Evolutionary conservation across 1,139 yeast species (phyloP).

Genomic region (Yamadazyma jaroonii): DNA sequence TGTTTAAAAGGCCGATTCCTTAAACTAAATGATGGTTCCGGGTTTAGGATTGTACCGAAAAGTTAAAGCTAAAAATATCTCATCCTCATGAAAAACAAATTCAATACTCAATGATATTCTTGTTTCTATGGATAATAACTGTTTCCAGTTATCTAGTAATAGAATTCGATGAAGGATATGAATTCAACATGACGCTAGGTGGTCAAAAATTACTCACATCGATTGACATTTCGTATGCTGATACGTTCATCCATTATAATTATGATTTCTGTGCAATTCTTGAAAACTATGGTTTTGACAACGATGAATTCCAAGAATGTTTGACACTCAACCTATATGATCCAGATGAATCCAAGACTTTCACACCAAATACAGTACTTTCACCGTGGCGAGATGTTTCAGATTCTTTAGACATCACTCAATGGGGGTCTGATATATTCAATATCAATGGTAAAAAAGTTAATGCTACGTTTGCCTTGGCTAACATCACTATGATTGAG

Average conservation of each 20-base stretch:
- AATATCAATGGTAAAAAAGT: not conserved
- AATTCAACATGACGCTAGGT: constrained; percentile 1
- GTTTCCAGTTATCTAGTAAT: constrained; percentile 1
- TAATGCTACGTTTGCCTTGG: constrained; percentile 1
- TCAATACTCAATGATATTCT: not conserved
- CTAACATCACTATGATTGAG: not conserved
- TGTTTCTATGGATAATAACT: not conserved
- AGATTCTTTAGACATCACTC: not conserved
- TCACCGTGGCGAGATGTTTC: constrained; percentile 3
- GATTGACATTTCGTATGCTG: constrained; percentile 2
- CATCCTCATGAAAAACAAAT: constrained; percentile 1
- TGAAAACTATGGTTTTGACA: too few relatives aligned
- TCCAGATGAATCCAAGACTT: not conserved
- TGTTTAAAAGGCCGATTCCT: too few relatives aligned
- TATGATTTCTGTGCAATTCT: constrained; percentile 2
- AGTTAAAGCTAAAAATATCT: not conserved
- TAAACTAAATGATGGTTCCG: too few relatives aligned
- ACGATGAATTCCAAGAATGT: not conserved
- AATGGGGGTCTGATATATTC: constrained; percentile 3
- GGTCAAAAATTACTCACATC: not conserved
- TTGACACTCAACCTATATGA: not conserved
- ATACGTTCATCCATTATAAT: constrained; percentile 1
- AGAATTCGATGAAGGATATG: not conserved
- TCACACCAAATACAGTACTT: not conserved
- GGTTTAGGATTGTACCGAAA: not conserved